phyloP scores from a whole-genome alignment of 2,329 filamentous ascomycete genomes.

The Nigrospora osmanthi region DNA sequence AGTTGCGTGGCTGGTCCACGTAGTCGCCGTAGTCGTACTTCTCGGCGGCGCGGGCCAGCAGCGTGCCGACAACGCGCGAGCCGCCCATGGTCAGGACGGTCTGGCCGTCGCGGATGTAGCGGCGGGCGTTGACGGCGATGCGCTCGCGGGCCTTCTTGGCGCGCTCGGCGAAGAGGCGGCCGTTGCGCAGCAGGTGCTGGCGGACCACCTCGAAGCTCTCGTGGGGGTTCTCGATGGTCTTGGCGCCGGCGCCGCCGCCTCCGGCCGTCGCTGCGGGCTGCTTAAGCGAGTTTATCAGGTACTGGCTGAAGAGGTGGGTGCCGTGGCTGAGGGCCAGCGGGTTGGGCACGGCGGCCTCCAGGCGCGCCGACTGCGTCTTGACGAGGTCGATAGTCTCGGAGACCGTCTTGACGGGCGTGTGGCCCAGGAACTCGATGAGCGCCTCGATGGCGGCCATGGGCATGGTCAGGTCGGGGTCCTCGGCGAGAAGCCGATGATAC shows the following conservation, averaged over 20 bases:
- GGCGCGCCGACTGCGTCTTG: constrained; percentile 64
- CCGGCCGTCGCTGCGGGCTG: constrained; percentile 33
- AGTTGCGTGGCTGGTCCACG: constrained; percentile 49
- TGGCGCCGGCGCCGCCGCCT: background rate
- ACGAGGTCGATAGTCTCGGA: constrained; percentile 89
- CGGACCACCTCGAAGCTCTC: constrained; percentile 74
- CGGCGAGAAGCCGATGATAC: constrained; percentile 45
- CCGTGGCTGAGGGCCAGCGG: constrained; percentile 88
- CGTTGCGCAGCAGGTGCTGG: constrained; percentile 78
- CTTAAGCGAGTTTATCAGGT: constrained; percentile 70
- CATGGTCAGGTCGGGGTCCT: constrained; percentile 84
- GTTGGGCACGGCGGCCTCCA: constrained; percentile 76
- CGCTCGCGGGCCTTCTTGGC: constrained; percentile 79
- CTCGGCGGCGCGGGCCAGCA: constrained; percentile 68
- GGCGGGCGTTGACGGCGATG: constrained; percentile 51
- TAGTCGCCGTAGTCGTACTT: constrained; percentile 28
- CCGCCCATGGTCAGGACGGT: constrained; percentile 89
- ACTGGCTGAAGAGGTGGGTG: constrained; percentile 92
- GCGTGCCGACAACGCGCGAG: constrained; percentile 71
- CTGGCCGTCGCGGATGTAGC: constrained; percentile 68
- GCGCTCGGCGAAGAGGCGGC: constrained; percentile 75
- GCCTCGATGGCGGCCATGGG: constrained; percentile 91
- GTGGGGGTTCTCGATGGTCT: constrained; percentile 3
- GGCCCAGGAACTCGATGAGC: constrained; percentile 76
- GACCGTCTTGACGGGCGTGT: constrained; percentile 75